Base-by-base conservation (phyloP, 306 rosid species). In the Fragaria nilgerrensis region DNA sequence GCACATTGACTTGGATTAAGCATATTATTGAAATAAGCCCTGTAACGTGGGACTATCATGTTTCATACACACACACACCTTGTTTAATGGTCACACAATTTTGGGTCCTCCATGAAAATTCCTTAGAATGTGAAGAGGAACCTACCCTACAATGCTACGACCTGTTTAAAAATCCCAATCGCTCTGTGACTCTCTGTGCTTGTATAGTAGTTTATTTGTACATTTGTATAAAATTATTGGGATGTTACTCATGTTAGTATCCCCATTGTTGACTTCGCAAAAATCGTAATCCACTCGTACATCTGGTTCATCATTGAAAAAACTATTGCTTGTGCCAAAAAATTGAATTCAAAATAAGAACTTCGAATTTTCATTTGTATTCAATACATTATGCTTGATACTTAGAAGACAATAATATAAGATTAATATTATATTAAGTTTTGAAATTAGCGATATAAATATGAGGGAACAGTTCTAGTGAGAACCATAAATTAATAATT, bases 41-140 rank as follows among this genome's bases (percentile, higher is more conserved):
- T 48, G 34, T 64, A 53, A 78, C 59, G 25, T 59, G 23, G 37
- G 44, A 32, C 78, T 75, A 70, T 67, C 80, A 59, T 73, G n/a
- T 63, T 55, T 52, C 68, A 49, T 22, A 29, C 72, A 59, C 47
- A 11, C 47, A 0, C 72, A 79, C 70, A 82, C 83, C 84, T 85
- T 78, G 83, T 84, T 85, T 82, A 84, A 78, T 47, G 86, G 88
- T 74, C 85, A 82, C 83, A 68, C 83, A 80, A 84, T 75, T 77
- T 75, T 19, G 39, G 76, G 43, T 53, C 79, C 83, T 79, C 85
- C 44, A 68, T 55, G 69, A 43, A 73, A 73, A 55, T 80, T 49
- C 74, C 77, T 81, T 32, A 53, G 49, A 73, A 77, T 58, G 79
- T 29, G 61, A 79, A 70, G 62, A 71, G 79, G 49, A 72, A 76